Base-by-base conservation (phyloP, 2,329 filamentous ascomycete species). In the Pseudogymnoascus sp. region DNA sequence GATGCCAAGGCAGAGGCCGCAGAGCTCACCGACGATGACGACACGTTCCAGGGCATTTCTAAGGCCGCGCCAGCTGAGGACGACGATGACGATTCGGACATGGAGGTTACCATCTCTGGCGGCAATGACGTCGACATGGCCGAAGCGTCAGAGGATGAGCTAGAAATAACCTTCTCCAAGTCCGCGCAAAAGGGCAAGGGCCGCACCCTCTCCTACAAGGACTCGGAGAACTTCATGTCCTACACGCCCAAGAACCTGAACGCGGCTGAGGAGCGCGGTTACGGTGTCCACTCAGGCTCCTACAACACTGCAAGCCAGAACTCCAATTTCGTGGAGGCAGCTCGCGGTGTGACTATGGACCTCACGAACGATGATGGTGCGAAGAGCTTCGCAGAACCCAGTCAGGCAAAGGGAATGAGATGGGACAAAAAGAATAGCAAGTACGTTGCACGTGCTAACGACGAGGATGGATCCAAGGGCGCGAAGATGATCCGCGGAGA, bases 381-480 rank as follows among this genome's bases (percentile, higher is more conserved):
- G 69, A 90, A 90, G 73, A 83, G 85, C 1, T 96, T 97, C 74
- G 92, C 86, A 66, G 86, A 90, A 70, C 86, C 91, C 2, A 84
- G 87, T 57, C 88, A 87, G 70, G 77, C 86, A 60, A 84, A 86
- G 68, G 81, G 84, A 57, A 88, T 96, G 86, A 88, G 95, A 68
- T 99, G 95, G 95, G 95, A 99, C 79, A 93, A 96, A 80, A 96
- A 96, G 76, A 85, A 86, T 72, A 96, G 90, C 78, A 97, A 97
- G 77, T 99, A 97, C 78, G 93, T 99, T 37, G 82, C 90, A 11
- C 86, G 90, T 37, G 86, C 86, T 70, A 97, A 99, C 80, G 95
- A 99, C 77, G 90, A 96, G 70, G 96, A 99, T 77, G 95, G 95
- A 40, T 96, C 85, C 70, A 88, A 87, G 72, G 83, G 83, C 59